Evolutionary conservation across 306 rosid genomes (phyloP).

Genomic region (Datisca glomerata): DNA sequence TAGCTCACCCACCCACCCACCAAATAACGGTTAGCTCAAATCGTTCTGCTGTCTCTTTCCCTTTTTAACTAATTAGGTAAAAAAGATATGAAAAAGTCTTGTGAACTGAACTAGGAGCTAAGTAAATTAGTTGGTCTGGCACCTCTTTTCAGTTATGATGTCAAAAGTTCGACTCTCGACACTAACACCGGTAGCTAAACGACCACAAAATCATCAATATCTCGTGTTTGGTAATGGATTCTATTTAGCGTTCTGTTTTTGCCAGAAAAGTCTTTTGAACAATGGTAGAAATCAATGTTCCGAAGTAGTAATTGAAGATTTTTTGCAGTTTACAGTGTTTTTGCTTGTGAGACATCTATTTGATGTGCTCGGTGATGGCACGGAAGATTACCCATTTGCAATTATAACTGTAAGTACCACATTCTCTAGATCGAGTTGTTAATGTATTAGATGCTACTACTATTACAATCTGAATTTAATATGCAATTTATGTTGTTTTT

Average conservation of each 20-base stretch:
- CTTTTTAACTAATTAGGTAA: not conserved
- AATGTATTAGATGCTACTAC: no score
- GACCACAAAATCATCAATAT: no score
- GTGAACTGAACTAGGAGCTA: no score
- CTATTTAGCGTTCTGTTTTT: no score
- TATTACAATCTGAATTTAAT: no score
- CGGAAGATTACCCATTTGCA: constrained; percentile 71
- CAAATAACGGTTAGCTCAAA: constrained; percentile 11
- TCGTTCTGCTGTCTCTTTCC: constrained; percentile 1
- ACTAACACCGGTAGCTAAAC: no score
- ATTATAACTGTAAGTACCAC: constrained; percentile 48
- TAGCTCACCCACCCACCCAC: constrained; percentile 15
- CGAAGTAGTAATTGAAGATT: not conserved
- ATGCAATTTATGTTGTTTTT: not conserved
- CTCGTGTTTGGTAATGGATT: no score
- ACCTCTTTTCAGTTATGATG: no score
- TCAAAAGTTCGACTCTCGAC: no score
- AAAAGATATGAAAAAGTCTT: no score
- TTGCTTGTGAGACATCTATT: constrained; percentile 66
- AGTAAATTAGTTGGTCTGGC: no score
- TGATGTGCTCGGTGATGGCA: constrained; percentile 30
- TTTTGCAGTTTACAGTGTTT: constrained; percentile 54
- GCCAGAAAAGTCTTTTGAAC: no score
- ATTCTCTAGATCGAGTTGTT: not conserved
- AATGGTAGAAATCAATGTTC: not conserved